These are phyloP conservation scores for Zostera marina DNA, from an alignment of 116 monocot genomes.

Conservation along the genomic window DNA sequence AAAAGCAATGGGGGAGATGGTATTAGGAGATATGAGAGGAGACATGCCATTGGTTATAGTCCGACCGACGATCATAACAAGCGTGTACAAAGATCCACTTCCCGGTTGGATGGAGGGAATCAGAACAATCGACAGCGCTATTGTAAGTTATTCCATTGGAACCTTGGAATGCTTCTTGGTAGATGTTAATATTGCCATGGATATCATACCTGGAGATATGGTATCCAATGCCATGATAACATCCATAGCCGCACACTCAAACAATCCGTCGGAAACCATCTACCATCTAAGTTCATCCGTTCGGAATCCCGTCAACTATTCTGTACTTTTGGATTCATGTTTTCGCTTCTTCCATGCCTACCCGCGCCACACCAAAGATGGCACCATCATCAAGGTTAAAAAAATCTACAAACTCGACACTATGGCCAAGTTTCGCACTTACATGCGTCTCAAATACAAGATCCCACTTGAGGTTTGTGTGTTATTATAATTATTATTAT, in stretches of 20 bases:
- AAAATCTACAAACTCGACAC: slow-evolving; percentile 1
- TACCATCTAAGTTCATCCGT: slow-evolving; percentile 24
- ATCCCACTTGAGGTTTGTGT: slow-evolving; percentile 12
- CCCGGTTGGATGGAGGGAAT: slow-evolving; percentile 41
- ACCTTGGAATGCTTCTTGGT: slow-evolving; percentile 14
- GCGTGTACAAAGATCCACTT: slow-evolving; percentile 27
- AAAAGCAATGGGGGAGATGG: slow-evolving; percentile 40
- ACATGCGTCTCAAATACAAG: slow-evolving; percentile 22
- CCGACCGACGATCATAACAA: slow-evolving; percentile 27
- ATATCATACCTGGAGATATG: slow-evolving; percentile 35
- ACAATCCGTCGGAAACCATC: slow-evolving; percentile 10
- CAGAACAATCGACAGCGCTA: slow-evolving; percentile 25
- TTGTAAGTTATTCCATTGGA: slow-evolving; percentile 19
- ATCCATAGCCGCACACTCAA: slow-evolving; percentile 11
- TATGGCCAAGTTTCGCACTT: slow-evolving; percentile 10
- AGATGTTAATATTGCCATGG: slow-evolving; percentile 13
- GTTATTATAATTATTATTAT: neutral
- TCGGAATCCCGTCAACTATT: slow-evolving; percentile 13
- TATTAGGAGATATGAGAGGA: slow-evolving; percentile 13
- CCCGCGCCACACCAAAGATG: slow-evolving; percentile 13
- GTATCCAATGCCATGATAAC: slow-evolving; percentile 26
- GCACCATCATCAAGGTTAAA: slow-evolving; percentile 4
- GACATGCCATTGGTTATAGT: slow-evolving; percentile 24
- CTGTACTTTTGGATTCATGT: neutral
- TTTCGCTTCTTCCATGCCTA: slow-evolving; percentile 11